phyloP scores from a whole-genome alignment of 2,329 filamentous ascomycete genomes.

The Cladosporium colombiae region DNA sequence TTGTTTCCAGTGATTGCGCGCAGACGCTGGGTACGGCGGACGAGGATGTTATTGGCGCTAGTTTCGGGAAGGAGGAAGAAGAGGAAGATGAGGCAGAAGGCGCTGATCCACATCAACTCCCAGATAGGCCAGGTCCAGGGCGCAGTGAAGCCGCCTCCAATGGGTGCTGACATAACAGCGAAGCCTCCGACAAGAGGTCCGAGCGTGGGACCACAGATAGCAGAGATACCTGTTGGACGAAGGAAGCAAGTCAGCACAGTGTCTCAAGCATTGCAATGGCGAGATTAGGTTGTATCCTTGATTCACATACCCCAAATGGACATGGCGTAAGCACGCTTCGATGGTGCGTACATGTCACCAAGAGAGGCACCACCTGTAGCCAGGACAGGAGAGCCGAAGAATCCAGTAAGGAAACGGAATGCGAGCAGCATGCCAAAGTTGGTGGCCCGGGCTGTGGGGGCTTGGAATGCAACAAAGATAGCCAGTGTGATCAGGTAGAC shows the following conservation, averaged over 20 bases:
- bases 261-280: no score
- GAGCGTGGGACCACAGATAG: constrained; percentile 40
- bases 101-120: constrained; percentile 41
- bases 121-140: constrained; percentile 41
- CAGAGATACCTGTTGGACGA: no score
- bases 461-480: constrained; percentile 51
- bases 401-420: constrained; percentile 53
- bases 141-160: constrained; percentile 24
- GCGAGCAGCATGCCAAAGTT: constrained; percentile 55
- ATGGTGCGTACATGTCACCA: constrained; percentile 43
- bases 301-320: constrained; percentile 43
- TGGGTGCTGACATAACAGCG: constrained; percentile 33
- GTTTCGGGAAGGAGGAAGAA: constrained; percentile 42
- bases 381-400: constrained; percentile 48
- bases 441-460: constrained; percentile 47
- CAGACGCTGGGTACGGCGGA: constrained; percentile 40
- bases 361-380: constrained; percentile 48
- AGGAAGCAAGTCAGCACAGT: no score
- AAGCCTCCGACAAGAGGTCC: constrained; percentile 44
- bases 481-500: constrained; percentile 51
- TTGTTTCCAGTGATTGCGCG: constrained; percentile 39
- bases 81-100: constrained; percentile 37
- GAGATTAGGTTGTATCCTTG: no score
- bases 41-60: constrained; percentile 41
- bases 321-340: constrained; percentile 40